These are phyloP conservation scores for Globisporangium paroecandrum DNA, from an alignment of 352 stramenopile species.

Conservation along the genomic window DNA sequence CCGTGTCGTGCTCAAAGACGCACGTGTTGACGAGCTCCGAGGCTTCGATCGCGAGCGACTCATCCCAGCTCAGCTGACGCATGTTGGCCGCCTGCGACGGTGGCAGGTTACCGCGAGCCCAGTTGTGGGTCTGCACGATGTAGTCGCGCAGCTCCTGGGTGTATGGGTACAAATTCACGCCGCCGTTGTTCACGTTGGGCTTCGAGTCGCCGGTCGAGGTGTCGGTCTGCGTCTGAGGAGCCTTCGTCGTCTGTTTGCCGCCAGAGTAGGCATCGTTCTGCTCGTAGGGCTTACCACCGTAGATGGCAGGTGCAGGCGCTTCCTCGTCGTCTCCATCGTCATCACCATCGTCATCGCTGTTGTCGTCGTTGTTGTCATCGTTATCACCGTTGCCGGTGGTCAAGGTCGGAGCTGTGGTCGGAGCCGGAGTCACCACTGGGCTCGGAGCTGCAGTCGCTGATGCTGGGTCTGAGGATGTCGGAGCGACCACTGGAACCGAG, in stretches of 20 bases:
- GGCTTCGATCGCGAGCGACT: constrained; percentile 35
- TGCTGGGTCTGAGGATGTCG: background rate
- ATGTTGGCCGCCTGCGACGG: constrained; percentile 33
- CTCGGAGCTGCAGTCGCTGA: constrained; percentile 1
- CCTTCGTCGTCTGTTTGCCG: constrained; percentile 4
- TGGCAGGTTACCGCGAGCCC: constrained; percentile 24
- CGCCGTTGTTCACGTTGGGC: constrained; percentile 28
- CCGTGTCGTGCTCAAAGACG: constrained; percentile 35
- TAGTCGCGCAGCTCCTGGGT: constrained; percentile 27
- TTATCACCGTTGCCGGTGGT: background rate
- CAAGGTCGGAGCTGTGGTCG: background rate
- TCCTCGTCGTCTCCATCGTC: constrained; percentile 6
- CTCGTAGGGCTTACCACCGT: constrained; percentile 6
- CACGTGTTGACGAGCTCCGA: constrained; percentile 36
- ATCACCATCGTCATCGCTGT: background rate
- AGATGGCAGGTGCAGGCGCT: background rate
- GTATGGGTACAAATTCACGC: constrained; percentile 34
- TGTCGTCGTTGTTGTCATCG: background rate
- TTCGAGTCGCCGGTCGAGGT: constrained; percentile 12
- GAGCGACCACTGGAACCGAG: background rate
- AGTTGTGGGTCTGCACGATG: constrained; percentile 37
- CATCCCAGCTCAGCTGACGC: constrained; percentile 33
- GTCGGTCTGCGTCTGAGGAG: constrained; percentile 10
- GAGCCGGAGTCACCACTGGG: background rate
- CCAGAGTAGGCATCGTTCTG: constrained; percentile 5